Evolutionary conservation across 331 rosid genomes (phyloP).

Genomic region (Spiraea crenata): DNA sequence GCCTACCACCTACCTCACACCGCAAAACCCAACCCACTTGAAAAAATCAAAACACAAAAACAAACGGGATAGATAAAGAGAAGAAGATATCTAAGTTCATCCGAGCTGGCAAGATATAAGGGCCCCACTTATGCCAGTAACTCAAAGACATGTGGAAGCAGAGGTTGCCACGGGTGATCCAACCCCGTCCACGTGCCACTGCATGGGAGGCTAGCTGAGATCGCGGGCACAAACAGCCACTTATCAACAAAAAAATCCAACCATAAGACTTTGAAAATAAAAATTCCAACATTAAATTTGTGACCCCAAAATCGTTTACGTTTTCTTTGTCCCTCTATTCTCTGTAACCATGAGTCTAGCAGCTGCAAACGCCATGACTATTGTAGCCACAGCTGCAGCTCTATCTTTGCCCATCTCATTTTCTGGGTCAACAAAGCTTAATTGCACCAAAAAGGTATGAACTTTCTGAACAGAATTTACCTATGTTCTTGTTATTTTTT

Average conservation of each 20-base stretch:
- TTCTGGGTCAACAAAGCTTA: slow-evolving; percentile 55
- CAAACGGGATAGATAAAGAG: neutral
- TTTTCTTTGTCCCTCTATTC: slow-evolving; percentile 22
- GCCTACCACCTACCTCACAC: neutral
- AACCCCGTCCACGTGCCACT: slow-evolving; percentile 58
- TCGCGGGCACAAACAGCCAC: slow-evolving; percentile 68
- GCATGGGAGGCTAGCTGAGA: slow-evolving; percentile 59
- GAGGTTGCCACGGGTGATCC: slow-evolving; percentile 44
- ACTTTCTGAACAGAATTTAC: neutral
- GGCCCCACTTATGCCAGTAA: slow-evolving; percentile 26
- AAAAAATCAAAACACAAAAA: neutral
- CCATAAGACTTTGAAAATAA: no score
- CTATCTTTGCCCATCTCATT: slow-evolving; percentile 58
- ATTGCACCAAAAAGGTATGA: slow-evolving; percentile 51
- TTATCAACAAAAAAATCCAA: slow-evolving; percentile 46
- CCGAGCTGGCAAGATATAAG: slow-evolving; percentile 45
- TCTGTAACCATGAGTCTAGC: slow-evolving; percentile 13
- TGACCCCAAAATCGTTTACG: neutral
- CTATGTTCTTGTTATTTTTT: neutral
- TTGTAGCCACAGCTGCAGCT: slow-evolving; percentile 77
- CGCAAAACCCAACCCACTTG: neutral
- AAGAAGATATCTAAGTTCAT: slow-evolving; percentile 21
- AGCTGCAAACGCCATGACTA: slow-evolving; percentile 61
- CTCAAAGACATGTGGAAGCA: slow-evolving; percentile 34
- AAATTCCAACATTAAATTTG: slow-evolving; percentile 21